Percentiles rank a stretch among this genome's conserved stretches.
These are phyloP conservation scores for Metschnikowia arizonensis DNA, from an alignment of 805 yeast species.

Conservation along the genomic window DNA sequence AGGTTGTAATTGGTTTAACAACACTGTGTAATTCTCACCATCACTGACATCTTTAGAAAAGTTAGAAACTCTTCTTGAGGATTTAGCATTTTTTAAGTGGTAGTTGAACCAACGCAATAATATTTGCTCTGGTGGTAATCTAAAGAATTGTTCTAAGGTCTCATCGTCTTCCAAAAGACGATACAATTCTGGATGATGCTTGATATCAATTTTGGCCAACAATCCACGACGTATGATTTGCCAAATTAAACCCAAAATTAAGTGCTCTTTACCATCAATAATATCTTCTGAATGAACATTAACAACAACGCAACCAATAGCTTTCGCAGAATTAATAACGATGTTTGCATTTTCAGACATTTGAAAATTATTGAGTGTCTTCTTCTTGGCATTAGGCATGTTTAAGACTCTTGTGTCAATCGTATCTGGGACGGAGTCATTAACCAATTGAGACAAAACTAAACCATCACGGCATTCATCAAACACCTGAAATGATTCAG, in stretches of 20 bases:
- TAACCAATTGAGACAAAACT: constrained; percentile 86
- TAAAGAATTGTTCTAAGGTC: constrained; percentile 91
- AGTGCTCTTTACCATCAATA: constrained; percentile 89
- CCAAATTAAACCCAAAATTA: constrained; percentile 90
- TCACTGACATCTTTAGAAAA: constrained; percentile 86
- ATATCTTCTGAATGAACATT: constrained; percentile 96
- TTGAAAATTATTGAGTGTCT: constrained; percentile 84
- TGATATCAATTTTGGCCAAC: constrained; percentile 91
- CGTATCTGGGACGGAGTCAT: constrained; percentile 97
- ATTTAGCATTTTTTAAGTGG: constrained; percentile 88
- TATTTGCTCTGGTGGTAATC: constrained; percentile 97
- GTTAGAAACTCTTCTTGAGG: constrained; percentile 80
- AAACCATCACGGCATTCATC: constrained; percentile 97
- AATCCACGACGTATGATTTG: constrained; percentile 96
- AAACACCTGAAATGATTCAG: constrained; percentile 90
- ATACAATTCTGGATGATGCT: constrained; percentile 92
- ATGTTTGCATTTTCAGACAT: constrained; percentile 97
- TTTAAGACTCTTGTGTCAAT: constrained; percentile 97
- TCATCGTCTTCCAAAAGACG: constrained; percentile 94
- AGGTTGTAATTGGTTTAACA: constrained; percentile 85
- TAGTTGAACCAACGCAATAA: constrained; percentile 96
- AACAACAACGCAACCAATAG: constrained; percentile 97
- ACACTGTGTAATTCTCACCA: constrained; percentile 91
- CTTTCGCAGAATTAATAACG: constrained; percentile 97
- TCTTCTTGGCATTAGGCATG: constrained; percentile 69